Evolutionary conservation across 2,329 filamentous ascomycete genomes (phyloP).

Genomic region (Aureobasidium sp.): DNA sequence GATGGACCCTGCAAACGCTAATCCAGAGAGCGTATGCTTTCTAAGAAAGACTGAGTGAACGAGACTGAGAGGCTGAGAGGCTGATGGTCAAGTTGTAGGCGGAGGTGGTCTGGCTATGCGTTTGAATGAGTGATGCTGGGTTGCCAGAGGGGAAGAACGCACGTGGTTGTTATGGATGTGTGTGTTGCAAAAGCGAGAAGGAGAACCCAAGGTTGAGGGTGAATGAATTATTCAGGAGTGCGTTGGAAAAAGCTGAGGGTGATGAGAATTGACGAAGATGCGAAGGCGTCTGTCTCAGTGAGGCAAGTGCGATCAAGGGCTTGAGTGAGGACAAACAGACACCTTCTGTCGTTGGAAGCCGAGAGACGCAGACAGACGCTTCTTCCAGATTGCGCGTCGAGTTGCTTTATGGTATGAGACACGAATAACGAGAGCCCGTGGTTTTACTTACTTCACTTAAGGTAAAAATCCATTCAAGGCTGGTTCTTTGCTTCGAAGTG

Average conservation of each 20-base stretch:
- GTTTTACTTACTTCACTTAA: background rate
- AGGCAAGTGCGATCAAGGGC: conserved; percentile 12
- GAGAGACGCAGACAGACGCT: background rate
- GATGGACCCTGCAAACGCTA: no score
- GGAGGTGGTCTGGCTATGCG: no score
- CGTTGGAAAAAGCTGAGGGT: background rate
- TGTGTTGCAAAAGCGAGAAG: background rate
- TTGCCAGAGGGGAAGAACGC: background rate
- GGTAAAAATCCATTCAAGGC: background rate
- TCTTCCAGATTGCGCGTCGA: background rate
- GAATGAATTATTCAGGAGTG: background rate
- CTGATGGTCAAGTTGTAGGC: background rate
- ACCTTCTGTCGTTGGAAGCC: conserved; percentile 3
- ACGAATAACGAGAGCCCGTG: background rate
- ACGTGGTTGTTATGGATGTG: background rate
- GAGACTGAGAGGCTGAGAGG: background rate
- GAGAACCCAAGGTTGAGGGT: background rate
- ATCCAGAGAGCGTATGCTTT: no score
- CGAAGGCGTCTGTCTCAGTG: conserved; percentile 1
- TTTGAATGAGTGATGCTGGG: background rate
- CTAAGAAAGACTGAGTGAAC: no score
- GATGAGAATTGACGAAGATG: background rate
- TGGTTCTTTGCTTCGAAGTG: background rate
- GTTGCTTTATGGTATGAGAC: background rate
- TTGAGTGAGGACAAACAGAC: background rate